phyloP scores from a whole-genome alignment of 2,329 filamentous ascomycete genomes.

The Verticillium nubilum region DNA sequence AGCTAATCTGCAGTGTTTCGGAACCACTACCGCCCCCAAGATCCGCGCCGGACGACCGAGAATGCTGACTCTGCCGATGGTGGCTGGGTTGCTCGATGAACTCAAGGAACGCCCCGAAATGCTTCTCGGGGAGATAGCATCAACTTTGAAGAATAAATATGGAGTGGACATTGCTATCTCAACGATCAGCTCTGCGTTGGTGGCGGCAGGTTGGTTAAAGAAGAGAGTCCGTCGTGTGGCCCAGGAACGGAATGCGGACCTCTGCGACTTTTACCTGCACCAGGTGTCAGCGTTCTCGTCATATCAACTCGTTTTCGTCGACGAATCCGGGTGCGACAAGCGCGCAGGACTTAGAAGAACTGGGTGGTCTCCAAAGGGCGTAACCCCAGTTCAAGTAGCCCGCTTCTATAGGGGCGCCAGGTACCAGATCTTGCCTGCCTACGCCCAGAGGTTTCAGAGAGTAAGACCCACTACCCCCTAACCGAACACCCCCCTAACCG shows the following conservation, averaged over 20 bases:
- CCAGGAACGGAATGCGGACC: constrained; percentile 23
- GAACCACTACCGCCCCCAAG: background rate
- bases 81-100: background rate
- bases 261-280: constrained; percentile 27
- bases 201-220: constrained; percentile 17
- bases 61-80: background rate
- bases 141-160: background rate
- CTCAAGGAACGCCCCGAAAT: background rate
- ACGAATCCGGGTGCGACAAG: constrained; percentile 29
- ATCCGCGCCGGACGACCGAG: background rate
- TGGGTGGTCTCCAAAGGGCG: constrained; percentile 25
- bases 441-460: no score
- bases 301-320: constrained; percentile 24
- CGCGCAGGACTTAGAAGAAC: constrained; percentile 23
- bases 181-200: background rate
- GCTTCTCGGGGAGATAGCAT: background rate
- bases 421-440: constrained; percentile 15
- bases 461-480: no score
- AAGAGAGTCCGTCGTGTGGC: constrained; percentile 23
- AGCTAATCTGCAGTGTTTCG: background rate
- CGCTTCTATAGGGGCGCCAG: constrained; percentile 13
- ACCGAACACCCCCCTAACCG: no score
- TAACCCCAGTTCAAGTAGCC: constrained; percentile 16
- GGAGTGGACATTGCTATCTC: background rate
- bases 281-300: constrained; percentile 23